Base-by-base conservation (phyloP, 1,139 yeast genomes). In the Wickerhamomyces sp. region DNA sequence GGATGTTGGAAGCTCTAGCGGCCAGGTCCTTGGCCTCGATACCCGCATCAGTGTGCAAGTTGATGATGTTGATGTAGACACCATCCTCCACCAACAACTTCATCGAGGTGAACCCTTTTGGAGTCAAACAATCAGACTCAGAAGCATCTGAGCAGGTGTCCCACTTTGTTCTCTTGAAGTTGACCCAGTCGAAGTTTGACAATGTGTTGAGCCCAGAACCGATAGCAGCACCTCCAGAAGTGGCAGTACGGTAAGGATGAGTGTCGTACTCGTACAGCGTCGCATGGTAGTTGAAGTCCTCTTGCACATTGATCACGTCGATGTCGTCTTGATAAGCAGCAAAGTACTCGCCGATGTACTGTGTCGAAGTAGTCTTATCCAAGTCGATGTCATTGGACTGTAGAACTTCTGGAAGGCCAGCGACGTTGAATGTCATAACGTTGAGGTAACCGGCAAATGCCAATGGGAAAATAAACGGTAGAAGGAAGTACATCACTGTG, bases 291-390 rank as follows among this genome's bases (percentile, higher is more conserved):
- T 34, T 35, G 38, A 34, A 34, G 27, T 37, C 40, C 23, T 37
- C 38, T 25, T 37, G 38, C n/a, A 37, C 36, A 26, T 37, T 33
- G 17, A 37, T 37, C 4, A 37, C 27, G 18, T 34, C 40, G n/a
- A 37, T 25, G 2, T 26, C 25, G 9, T 24, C 29, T 9, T 18
- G 14, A n/a, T 23, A 7, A 3, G 14, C 6, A 3, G 31, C 21
- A 17, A 37, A 34, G 10, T 18, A 23, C 20, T 34, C 17, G 5
- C 40, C 40, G 26, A 37, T 37, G 27, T 25, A 9, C 17, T 26
- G 13, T 2, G 40, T 34, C 6, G 40, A 35, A 2, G 27, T 26
- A 19, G 35, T 31, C 27, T 37, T 34, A 19, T 34, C 38, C 14
- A 37, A 14, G 3, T 32, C n/a, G 11, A 22, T 32, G 3, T 27